Evolutionary conservation across 2,329 filamentous ascomycete genomes (phyloP).

Genomic region (Apiospora phragmitis): DNA sequence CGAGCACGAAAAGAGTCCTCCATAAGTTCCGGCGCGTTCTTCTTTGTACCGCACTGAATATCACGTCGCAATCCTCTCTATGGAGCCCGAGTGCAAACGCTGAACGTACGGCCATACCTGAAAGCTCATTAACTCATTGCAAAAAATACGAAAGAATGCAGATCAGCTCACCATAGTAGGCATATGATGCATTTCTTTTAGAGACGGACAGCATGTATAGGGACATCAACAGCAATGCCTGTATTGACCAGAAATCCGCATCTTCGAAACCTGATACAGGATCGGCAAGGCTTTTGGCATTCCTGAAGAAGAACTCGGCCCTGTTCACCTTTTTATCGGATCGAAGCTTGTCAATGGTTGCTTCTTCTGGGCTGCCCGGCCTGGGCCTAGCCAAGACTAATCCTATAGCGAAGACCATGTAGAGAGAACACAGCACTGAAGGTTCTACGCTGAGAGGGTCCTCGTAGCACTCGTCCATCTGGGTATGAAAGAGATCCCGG

Average conservation of each 20-base stretch:
- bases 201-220: slow-evolving; percentile 63
- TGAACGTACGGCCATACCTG: slow-evolving; percentile 64
- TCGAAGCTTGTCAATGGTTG: slow-evolving; percentile 51
- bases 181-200: slow-evolving; percentile 63
- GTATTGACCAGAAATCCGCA: slow-evolving; percentile 64
- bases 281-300: slow-evolving; percentile 53
- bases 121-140: background rate
- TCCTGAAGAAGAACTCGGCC: slow-evolving; percentile 64
- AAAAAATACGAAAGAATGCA: slow-evolving; percentile 6
- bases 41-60: slow-evolving; percentile 50
- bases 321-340: slow-evolving; percentile 45
- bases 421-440: slow-evolving; percentile 58
- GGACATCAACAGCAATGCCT: slow-evolving; percentile 63
- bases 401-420: slow-evolving; percentile 64
- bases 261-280: slow-evolving; percentile 55
- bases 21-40: slow-evolving; percentile 57
- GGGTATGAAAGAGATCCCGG: slow-evolving; percentile 46
- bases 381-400: slow-evolving; percentile 56
- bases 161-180: slow-evolving; percentile 51
- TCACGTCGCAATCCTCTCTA: slow-evolving; percentile 56
- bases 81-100: slow-evolving; percentile 65
- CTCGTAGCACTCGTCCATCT: slow-evolving; percentile 53
- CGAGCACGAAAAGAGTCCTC: slow-evolving; percentile 65
- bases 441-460: slow-evolving; percentile 51
- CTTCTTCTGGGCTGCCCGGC: slow-evolving; percentile 49